Evolutionary conservation across 495 filamentous ascomycete species (phyloP), one percentile per base, ranked within the genome.

Genomic region (Penicillium lividum): DNA sequence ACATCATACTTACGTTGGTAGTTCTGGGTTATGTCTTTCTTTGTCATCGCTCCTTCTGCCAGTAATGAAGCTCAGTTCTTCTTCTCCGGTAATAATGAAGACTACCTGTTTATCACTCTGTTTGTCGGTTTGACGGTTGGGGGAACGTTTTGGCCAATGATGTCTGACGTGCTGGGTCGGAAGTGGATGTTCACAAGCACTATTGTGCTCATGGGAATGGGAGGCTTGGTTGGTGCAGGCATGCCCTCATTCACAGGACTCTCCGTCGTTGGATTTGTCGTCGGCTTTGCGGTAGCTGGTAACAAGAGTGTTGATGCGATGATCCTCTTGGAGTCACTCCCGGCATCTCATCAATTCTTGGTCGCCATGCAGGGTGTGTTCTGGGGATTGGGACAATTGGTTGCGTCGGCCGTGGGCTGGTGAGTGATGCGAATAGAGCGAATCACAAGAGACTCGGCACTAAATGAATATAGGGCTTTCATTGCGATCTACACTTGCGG

Each of bases 401-500:
- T 70, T 3, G 49, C 60, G 13, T 54, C 60, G 5, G 58, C 61
- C 0, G 53, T 67, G 29, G 68, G 60, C 44, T 70, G 64, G 67
- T 67, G 49, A 63, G 47, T 42, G 29, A 31, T 3, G 10, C 6
- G 31, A 31, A n/a, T 3, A 30, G 33, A 34, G 7, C 3, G 3
- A 8, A 3, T 11, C 31, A 31, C n/a, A n/a, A 44, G 33, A 13
- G 3, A 29, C 13, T 6, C 31, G 13, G 49, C 55, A 16, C 36
- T 60, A 31, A 60, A 18, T 29, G 13, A 54, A 29, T n/a, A 15
- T 22, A 68, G 65, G 66, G 60, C 60, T 0, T 65, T 68, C 18
- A 68, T 68, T 40, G 62, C 51, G 0, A 51, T 58, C 27, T 82
- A 75, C 53, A 68, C 70, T 9, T 83, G 80, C 52, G 71, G 62